Evolutionary conservation across 352 stramenopile species (phyloP).

Genomic region (Blastocystis sp.): DNA sequence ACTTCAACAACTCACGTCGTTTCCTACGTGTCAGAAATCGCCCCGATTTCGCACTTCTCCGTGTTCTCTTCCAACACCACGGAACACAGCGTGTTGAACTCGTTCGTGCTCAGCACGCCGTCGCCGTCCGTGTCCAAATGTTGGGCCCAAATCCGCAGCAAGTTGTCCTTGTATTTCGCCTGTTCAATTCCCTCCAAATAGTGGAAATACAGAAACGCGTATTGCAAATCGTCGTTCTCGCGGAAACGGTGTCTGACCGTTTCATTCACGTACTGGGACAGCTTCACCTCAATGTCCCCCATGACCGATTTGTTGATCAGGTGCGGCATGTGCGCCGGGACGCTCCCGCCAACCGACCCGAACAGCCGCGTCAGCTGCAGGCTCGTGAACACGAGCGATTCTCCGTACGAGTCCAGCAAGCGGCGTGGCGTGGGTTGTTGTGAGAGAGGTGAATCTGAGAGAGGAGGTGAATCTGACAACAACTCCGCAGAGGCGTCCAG

Average conservation of each 20-base stretch:
- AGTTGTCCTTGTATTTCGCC: conserved; percentile 77
- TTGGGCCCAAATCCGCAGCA: conserved; percentile 83
- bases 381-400: conserved; percentile 89
- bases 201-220: conserved; percentile 92
- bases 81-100: conserved; percentile 85
- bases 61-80: conserved; percentile 77
- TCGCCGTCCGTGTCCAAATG: conserved; percentile 89
- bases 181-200: conserved; percentile 87
- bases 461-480: too few species aligned
- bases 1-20: conserved; percentile 3
- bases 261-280: conserved; percentile 70
- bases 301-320: conserved; percentile 87
- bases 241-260: conserved; percentile 84
- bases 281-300: conserved; percentile 83
- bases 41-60: not conserved
- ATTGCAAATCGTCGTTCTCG: conserved; percentile 90
- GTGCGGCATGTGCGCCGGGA: conserved; percentile 93
- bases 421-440: not conserved
- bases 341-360: conserved; percentile 79
- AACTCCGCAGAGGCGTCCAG: conserved; percentile 89
- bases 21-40: not conserved
- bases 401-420: conserved; percentile 85
- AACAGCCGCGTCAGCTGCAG: conserved; percentile 87
- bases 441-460: too few species aligned
- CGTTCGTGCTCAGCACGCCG: conserved; percentile 86